Conservation (phyloP, 2,329 filamentous ascomycete genomes). For the Nemania serpens region DNA sequence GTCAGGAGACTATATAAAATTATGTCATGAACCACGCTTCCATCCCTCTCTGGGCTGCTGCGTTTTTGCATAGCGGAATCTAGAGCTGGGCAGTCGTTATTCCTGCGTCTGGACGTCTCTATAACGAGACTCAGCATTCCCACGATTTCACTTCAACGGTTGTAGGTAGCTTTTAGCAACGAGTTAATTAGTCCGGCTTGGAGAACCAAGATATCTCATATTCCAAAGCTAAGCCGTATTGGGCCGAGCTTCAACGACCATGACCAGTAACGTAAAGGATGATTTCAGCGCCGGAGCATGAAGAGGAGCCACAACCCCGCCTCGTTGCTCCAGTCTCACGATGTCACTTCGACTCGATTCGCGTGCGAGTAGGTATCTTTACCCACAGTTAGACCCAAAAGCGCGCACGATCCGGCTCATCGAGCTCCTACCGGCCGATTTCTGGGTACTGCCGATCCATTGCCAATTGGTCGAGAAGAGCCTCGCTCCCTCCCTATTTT, state of each 20-base stretch:
- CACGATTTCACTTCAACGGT: no score
- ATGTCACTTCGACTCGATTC: slow-evolving; percentile 21
- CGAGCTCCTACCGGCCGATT: slow-evolving; percentile 17
- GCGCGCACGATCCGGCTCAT: slow-evolving; percentile 23
- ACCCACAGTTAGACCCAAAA: slow-evolving; percentile 12
- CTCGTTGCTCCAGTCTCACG: slow-evolving; percentile 1
- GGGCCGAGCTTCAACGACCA: neutral
- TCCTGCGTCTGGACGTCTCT: no score
- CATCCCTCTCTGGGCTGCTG: no score
- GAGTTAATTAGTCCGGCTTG: neutral
- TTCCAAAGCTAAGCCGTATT: slow-evolving; percentile 4
- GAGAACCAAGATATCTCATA: neutral
- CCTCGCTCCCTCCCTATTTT: slow-evolving; percentile 3
- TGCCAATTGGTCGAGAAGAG: slow-evolving; percentile 25
- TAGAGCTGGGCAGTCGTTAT: no score
- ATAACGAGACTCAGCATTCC: no score
- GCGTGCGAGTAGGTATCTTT: slow-evolving; percentile 16
- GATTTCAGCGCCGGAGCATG: neutral
- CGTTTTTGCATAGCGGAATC: no score
- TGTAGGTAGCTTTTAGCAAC: no score
- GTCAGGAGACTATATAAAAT: no score
- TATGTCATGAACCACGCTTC: no score
- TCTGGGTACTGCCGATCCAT: slow-evolving; percentile 10
- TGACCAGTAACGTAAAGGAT: no score
- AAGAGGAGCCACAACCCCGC: neutral